Evolutionary conservation across 2,329 filamentous ascomycete species (phyloP), one percentile per base, ranked within the genome.

Genomic region (Arthrobotrys sinensis): DNA sequence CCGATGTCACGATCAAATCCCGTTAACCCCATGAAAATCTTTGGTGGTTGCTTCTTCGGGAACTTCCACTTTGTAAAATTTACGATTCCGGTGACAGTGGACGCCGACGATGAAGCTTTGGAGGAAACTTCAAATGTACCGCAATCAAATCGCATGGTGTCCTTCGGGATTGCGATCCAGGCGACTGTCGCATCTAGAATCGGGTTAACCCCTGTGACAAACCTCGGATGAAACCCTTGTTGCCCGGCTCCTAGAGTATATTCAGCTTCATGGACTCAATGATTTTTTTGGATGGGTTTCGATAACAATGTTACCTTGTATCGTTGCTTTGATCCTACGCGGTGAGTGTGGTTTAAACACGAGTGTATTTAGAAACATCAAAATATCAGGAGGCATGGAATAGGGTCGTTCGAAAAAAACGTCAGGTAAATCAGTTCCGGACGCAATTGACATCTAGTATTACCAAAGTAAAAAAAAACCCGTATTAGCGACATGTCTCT

Each of bases 31-130:
- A 77, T 32, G 24, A 77, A 66, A 24, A 77, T 66, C 6, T 77
- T 71, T 2, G 66, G 73, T 7, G 48, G 57, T 19, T 70, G 48
- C 19, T 52, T 60, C 21, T 77, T 77, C 19, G 73, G 73, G 34
- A 77, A 77, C 24, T 77, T 77, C 65, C 66, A 77, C 28, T 71
- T 77, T 16, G 73, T 77, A 34, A 70, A 77, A 8, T 32, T 36
- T 14, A 77, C 57, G 12, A 50, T 66, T 38, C 73, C 73, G 0
- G 28, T 71, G 45, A 28, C 52, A 5, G 7, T 11, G 8, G 45
- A 65, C 4, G 40, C 0, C 6, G 52, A 4, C 7, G 45, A 3
- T 0, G 19, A n/a, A 5, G 38, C 0, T 19, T 77, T 77, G 3
- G 65, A 43, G 10, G 43, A 2, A 24, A 77, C 60, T n/a, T 77